A percentile compares a stretch with the other conserved stretches of the same genome.
These are phyloP conservation scores for Mycosphaerelloides madeirae DNA, from an alignment of 2,329 filamentous ascomycete genomes.

Conservation along the genomic window DNA sequence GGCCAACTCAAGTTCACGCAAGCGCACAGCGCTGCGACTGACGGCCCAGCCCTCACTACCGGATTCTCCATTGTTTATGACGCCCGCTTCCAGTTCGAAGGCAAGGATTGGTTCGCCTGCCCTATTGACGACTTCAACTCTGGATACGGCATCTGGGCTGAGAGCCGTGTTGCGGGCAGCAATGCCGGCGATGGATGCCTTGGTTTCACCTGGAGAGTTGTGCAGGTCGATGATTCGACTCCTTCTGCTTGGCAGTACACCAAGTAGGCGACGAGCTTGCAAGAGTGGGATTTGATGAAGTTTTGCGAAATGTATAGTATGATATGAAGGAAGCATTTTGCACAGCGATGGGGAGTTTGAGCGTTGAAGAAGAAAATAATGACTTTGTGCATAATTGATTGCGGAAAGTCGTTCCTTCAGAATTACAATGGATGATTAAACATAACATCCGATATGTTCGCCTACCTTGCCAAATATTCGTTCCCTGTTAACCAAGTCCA, in stretches of 20 bases:
- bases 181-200: conserved; percentile 9
- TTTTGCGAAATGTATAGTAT: too few relatives aligned
- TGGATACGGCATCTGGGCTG: conserved; percentile 11
- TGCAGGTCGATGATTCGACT: conserved; percentile 1
- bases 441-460: too few relatives aligned
- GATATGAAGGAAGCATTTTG: too few relatives aligned
- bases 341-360: too few relatives aligned
- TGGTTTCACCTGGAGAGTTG: conserved; percentile 11
- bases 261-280: too few relatives aligned
- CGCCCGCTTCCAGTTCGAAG: conserved; percentile 13
- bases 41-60: conserved; percentile 22
- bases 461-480: too few relatives aligned
- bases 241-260: conserved; percentile 11
- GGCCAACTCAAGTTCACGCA: conserved; percentile 29
- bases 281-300: too few relatives aligned
- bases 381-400: too few relatives aligned
- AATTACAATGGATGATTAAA: too few relatives aligned
- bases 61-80: conserved; percentile 17
- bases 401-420: too few relatives aligned
- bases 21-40: conserved; percentile 24
- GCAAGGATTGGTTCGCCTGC: conserved; percentile 16
- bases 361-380: too few relatives aligned
- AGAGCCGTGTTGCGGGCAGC: conserved; percentile 4
- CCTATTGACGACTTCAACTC: conserved; percentile 8
- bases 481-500: too few relatives aligned